Evolutionary conservation across 331 rosid genomes (phyloP), one percentile per base, ranked within the genome.

Genomic region (Pyracantha coccinea): DNA sequence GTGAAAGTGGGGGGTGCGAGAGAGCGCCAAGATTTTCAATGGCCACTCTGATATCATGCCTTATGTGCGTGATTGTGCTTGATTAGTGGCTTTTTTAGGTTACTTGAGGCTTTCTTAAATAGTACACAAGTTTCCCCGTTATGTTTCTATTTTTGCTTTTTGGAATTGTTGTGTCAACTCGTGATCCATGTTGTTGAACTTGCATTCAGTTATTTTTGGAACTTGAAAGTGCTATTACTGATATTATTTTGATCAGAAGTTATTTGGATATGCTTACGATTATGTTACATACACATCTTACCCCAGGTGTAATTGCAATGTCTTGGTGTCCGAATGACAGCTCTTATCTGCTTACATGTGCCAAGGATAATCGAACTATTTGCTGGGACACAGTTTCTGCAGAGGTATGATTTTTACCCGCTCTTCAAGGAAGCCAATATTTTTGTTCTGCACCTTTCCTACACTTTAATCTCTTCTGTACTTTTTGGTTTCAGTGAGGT

Each of bases 361-460:
- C 92, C 80, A 95, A 95, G 83, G 99, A 95, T 78, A 92, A 88
- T 78, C 85, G 99, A 77, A 95, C 99, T 55, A 88, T 95, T 82
- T 92, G 99, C 85, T 95, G 98, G 98, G 98, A 95, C 84, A 95
- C 97, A 25, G 68, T 85, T 82, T 80, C 99, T 85, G 98, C 90
- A 76, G 98, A 95, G 96, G 99, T 95, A 80, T 41, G 55, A 20
- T 55, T 62, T 78, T 78, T 62, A 32, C 28, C 52, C 8, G 38
- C 75, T 27, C 75, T 77, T 75, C 75, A 28, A 29, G 19, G 47
- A 76, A 35, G 55, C 75, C 47, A 54, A 32, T 47, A 58, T 20
- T 8, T 55, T 62, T 32, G 29, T 72, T 73, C 62, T 75, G 68
- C 38, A 33, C 44, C 20, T 13, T 52, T 6, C 5, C 35, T 9